Percentiles rank a stretch among this genome's conserved stretches.
These are phyloP conservation scores for Fusarium fracticaudum DNA, from an alignment of 2,329 filamentous ascomycete genomes.

Conservation along the genomic window DNA sequence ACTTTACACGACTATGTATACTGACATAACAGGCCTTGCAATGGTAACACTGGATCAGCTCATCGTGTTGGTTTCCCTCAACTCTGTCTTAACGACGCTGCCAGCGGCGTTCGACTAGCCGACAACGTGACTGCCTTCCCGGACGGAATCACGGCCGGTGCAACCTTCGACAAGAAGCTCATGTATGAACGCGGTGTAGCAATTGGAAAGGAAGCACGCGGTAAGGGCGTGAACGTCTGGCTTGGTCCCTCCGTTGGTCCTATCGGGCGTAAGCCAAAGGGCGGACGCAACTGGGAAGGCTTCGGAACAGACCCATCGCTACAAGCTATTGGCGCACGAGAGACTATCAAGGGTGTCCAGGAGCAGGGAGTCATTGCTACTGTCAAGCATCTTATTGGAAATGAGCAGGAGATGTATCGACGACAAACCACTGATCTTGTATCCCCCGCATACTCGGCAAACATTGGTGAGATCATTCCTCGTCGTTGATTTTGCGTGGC, in stretches of 20 bases:
- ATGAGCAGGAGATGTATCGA: slow-evolving; percentile 69
- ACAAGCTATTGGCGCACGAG: slow-evolving; percentile 78
- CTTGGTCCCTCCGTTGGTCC: slow-evolving; percentile 78
- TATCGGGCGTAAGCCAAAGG: slow-evolving; percentile 75
- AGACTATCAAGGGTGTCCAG: slow-evolving; percentile 80
- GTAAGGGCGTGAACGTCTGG: slow-evolving; percentile 77
- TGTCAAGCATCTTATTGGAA: slow-evolving; percentile 65
- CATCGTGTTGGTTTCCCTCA: slow-evolving; percentile 75
- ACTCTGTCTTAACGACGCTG: slow-evolving; percentile 77
- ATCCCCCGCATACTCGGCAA: slow-evolving; percentile 66
- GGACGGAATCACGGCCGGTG: slow-evolving; percentile 79
- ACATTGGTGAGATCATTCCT: slow-evolving; percentile 71
- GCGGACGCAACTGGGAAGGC: slow-evolving; percentile 80
- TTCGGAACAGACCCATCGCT: slow-evolving; percentile 77
- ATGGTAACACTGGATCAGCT: slow-evolving; percentile 80
- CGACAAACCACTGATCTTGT: slow-evolving; percentile 46
- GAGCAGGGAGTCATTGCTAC: slow-evolving; percentile 66
- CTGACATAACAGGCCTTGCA: slow-evolving; percentile 64
- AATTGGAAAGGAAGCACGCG: slow-evolving; percentile 75
- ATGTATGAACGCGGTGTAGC: slow-evolving; percentile 75
- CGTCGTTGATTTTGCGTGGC: rapidly evolving
- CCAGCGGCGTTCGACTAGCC: slow-evolving; percentile 75
- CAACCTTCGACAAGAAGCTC: slow-evolving; percentile 78
- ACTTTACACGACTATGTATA: background rate
- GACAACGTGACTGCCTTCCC: slow-evolving; percentile 83